Evolutionary conservation across 2,329 filamentous ascomycete genomes (phyloP), one percentile per base, ranked within the genome.

Genomic region (Penicillium italicum): DNA sequence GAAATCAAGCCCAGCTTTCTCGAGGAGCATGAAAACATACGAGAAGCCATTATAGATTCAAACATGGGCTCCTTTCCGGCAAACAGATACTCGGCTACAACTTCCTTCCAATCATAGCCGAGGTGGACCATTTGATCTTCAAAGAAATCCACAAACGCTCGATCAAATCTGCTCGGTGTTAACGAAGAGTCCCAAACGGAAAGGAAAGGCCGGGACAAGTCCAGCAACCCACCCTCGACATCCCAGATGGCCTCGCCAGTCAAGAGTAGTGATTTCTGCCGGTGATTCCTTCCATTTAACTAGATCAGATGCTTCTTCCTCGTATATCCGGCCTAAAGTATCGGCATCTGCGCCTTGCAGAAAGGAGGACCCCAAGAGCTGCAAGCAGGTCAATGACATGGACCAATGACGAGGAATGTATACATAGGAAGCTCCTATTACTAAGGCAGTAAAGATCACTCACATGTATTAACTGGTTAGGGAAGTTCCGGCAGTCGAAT

Each of bases 91-190:
- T 92, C 83, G 3, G 85, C 77, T 9, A 95, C 78, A 3, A 96
- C 84, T 50, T 80, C 79, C 68, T 88, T 89, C 90, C 94, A 97
- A 69, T 96, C 84, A 70, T 97, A 97, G 34, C 85, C 80, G 65
- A 86, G 83, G 18, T 78, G 77, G 3, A 90, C 91, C 30, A 97
- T 79, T 66, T 91, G 85, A 71, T 99, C 94, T 72, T 99, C 94
- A 69, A 96, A 97, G 71, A 94, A 97, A 71, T 99, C 92, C 53
- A 99, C 80, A 69, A 87, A 99, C 0, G 91, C 93, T 57, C 93
- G 84, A 74, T 99, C 91, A 69, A 95, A 97, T 59, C 79, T 84
- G 65, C 31, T 41, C 31, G 56, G 34, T 59, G 20, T 54, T 50
- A 54, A 38, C 10, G 22, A 36, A 12, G 10, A n/a, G n/a, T 40